phyloP scores from a whole-genome alignment of 2,329 filamentous ascomycete genomes.

The Xylariaceae sp. region DNA sequence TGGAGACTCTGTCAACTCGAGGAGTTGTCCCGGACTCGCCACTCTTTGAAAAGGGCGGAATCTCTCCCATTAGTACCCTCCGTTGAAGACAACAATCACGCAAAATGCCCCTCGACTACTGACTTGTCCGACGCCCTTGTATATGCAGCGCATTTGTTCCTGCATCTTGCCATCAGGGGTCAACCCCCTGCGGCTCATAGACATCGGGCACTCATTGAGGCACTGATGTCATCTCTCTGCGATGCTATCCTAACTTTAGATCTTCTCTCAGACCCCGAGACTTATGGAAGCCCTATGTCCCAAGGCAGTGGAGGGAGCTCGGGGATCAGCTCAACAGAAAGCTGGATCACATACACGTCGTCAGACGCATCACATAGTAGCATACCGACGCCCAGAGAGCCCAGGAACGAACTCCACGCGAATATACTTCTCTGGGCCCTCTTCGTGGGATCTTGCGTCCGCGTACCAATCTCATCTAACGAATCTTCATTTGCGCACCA shows the following conservation, averaged over 20 bases:
- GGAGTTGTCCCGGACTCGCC: constrained; percentile 24
- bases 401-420: constrained; percentile 32
- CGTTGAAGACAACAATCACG: constrained; percentile 10
- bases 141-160: constrained; percentile 36
- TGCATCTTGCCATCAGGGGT: constrained; percentile 37
- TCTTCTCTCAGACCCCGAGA: constrained; percentile 29
- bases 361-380: constrained; percentile 4
- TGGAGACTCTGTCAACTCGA: constrained; percentile 37
- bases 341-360: constrained; percentile 7
- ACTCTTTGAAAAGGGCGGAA: constrained; percentile 16
- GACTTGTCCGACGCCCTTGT: constrained; percentile 36
- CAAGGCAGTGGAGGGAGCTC: constrained; percentile 18
- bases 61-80: constrained; percentile 18
- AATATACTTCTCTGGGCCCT: constrained; percentile 37
- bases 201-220: constrained; percentile 34
- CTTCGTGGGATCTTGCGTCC: constrained; percentile 38
- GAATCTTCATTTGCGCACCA: constrained; percentile 20
- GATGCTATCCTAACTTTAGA: constrained; percentile 30
- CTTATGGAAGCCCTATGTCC: constrained; percentile 18
- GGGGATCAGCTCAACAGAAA: constrained; percentile 19
- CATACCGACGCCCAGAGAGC: constrained; percentile 1
- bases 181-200: constrained; percentile 37
- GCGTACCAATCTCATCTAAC: constrained; percentile 18
- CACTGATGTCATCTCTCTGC: constrained; percentile 34
- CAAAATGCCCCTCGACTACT: constrained; percentile 14